Evolutionary conservation across 2,329 filamentous ascomycete species (phyloP).

Genomic region (Neofusicoccum parvum): DNA sequence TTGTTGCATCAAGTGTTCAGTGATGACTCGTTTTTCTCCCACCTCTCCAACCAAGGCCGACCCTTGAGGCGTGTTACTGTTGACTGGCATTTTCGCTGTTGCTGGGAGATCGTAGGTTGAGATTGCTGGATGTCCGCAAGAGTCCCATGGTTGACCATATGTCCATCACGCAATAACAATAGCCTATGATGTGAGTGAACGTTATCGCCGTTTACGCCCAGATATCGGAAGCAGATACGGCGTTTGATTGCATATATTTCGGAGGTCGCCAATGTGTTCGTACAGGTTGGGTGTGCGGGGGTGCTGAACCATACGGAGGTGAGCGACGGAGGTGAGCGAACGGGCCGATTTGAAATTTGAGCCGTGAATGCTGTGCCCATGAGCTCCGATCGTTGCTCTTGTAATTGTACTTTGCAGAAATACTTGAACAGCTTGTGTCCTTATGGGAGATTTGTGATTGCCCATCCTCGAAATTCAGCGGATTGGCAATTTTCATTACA

Average conservation of each 20-base stretch:
- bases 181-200: neutral
- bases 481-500: no score
- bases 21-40: neutral
- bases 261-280: neutral
- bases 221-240: neutral
- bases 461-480: no score
- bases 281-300: neutral
- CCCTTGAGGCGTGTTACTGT: neutral
- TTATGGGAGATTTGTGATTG: no score
- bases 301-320: neutral
- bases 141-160: neutral
- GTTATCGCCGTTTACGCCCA: neutral
- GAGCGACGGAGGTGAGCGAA: conserved; percentile 2
- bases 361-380: no score
- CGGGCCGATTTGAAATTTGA: neutral
- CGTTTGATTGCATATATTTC: neutral
- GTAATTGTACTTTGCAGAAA: no score
- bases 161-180: neutral
- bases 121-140: neutral
- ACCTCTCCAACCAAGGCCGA: neutral
- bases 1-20: neutral
- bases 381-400: no score
- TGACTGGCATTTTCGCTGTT: neutral
- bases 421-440: no score
- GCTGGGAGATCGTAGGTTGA: no score